Evolutionary conservation across 1,284 basidiomycete genomes (phyloP), one percentile per base, ranked within the genome.

Genomic region (Leccinum subatratum): DNA sequence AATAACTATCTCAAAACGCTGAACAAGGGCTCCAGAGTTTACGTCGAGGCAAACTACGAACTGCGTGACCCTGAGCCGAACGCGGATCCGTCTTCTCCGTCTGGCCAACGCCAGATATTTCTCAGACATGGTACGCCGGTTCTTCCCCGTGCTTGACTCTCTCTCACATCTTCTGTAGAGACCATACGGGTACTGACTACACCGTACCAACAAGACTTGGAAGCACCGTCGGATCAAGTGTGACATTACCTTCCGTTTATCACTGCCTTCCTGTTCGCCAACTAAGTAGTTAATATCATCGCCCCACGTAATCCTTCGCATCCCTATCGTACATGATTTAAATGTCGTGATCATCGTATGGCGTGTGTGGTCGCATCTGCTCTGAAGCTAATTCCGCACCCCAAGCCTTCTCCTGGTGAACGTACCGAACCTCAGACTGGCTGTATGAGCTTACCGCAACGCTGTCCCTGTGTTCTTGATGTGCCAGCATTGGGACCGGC

Each of bases 31-130:
- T 80, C 83, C 59, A 85, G 81, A 65, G 91, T 93, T 25, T 93
- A 87, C 69, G 90, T 90, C 20, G 92, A 93, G 74, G 87, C 91
- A 34, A 83, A 81, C 70, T 92, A 84, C 66, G 91, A 93, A 75
- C 75, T 93, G 30, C 84, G 87, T 56, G 91, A 93, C 69, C 83
- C 90, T 7, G 88, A 89, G 61, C 75, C 81, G 6, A 80, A 78
- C 59, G 84, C 88, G 9, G 89, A 91, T 63, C 82, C 89, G 3
- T 78, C 82, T 60, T 84, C 87, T 1, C 84, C 86, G 32, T 81
- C 86, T 67, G 89, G 87, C 1, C 91, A 92, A 73, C 85, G 89
- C 39, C 91, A 93, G 74, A 89, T 93, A 66, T 90, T 92, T 78
- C 80, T 93, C 57, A 82, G 84, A 72, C 91, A 93, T 68, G 91